Base-by-base conservation (phyloP, 768 basidiomycete species). In the Auriculariales sp. region DNA sequence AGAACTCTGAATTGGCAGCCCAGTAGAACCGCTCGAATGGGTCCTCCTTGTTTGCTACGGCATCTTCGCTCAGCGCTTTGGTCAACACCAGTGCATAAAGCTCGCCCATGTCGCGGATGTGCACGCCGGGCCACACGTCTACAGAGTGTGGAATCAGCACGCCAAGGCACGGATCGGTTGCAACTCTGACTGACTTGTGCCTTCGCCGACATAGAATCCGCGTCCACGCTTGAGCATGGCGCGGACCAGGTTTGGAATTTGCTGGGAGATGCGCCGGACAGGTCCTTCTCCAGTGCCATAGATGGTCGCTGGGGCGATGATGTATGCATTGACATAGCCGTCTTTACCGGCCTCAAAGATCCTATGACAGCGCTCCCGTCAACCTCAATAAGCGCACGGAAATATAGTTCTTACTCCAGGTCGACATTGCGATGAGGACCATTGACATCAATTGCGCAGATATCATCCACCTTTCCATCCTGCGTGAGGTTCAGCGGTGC, bases 261-360 rank as follows among this genome's bases (percentile, higher is more conserved):
- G 47, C 24, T 30, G 35, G 24, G 32, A 48, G 33, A 48, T 42
- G 2, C 33, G 49, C 9, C 46, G 31, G 29, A 48, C 34, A 5
- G 53, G 53, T 6, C 53, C 53, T 2, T 12, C n/a, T 10, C 49
- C 49, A 3, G 28, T 50, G 14, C 50, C 53, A 22, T 54, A 54
- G 24, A 54, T 51, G 11, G 49, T 51, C 1, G 53, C 50, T 3
- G 53, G 53, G 22, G 53, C 33, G 15, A 54, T 48, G 50, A 54
- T 54, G 50, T 48, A 54, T 28, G 53, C 44, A 22, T 54, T 30
- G 10, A 54, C 47, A 17, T 45, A 42, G 2, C 53, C 53, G 11
- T 51, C 36, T 32, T 54, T 33, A 31, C 49, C 50, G 10, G 53
- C 53, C 6, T 28, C 33, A 24, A 54, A 54, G 14, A 54, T 54